phyloP scores from a whole-genome alignment of 2,329 filamentous ascomycete genomes.

The Simplicillium sp. region DNA sequence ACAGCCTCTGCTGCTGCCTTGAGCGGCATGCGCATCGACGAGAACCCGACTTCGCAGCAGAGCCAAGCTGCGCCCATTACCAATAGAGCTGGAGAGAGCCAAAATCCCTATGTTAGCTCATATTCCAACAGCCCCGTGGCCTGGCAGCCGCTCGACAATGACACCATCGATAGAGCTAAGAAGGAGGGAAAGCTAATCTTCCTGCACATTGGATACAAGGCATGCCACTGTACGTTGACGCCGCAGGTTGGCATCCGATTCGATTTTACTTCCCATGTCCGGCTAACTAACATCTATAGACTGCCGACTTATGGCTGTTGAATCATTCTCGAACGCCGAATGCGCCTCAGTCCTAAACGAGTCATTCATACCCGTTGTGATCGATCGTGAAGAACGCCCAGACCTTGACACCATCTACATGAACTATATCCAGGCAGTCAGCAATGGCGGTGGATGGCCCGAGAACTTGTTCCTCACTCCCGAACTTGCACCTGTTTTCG shows the following conservation, averaged over 20 bases:
- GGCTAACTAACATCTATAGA: slow-evolving; percentile 31
- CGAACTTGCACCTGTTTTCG: slow-evolving; percentile 86
- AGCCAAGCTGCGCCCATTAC: slow-evolving; percentile 15
- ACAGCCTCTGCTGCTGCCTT: slow-evolving; percentile 23
- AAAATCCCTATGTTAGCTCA: slow-evolving; percentile 53
- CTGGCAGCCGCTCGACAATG: slow-evolving; percentile 82
- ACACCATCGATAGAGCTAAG: slow-evolving; percentile 67
- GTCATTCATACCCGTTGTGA: slow-evolving; percentile 81
- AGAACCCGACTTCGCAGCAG: slow-evolving; percentile 9
- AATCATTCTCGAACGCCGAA: slow-evolving; percentile 78
- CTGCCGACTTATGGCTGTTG: slow-evolving; percentile 84
- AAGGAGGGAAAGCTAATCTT: slow-evolving; percentile 83
- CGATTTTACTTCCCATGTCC: no score
- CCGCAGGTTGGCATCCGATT: slow-evolving; percentile 8
- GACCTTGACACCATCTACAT: slow-evolving; percentile 95
- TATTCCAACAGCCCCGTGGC: slow-evolving; percentile 76
- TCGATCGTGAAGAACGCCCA: slow-evolving; percentile 88
- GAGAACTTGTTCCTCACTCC: slow-evolving; percentile 95
- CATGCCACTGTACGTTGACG: slow-evolving; percentile 72
- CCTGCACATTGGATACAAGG: slow-evolving; percentile 87
- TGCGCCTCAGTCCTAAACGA: slow-evolving; percentile 77
- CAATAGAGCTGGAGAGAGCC: slow-evolving; percentile 26
- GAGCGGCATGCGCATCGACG: slow-evolving; percentile 16
- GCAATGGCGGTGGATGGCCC: slow-evolving; percentile 84
- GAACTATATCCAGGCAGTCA: slow-evolving; percentile 95